phyloP scores from a whole-genome alignment of 495 filamentous ascomycete genomes.

The Hypoxylon fragiforme region DNA sequence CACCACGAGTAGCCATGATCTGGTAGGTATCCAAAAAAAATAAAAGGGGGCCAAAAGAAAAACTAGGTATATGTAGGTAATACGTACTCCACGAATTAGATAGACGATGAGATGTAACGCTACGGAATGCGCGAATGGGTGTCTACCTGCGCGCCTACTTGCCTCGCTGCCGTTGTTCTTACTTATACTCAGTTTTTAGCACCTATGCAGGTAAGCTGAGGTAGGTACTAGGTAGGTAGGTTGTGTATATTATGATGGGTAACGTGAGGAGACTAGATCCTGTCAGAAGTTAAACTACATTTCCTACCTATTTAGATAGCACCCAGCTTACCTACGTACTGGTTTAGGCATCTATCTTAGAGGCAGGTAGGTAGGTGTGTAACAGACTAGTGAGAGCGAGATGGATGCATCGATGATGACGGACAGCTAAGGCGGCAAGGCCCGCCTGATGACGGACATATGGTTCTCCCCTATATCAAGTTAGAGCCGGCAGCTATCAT shows the following conservation, averaged over 20 bases:
- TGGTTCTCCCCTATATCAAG: slow-evolving; percentile 8
- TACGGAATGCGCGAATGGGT: too few relatives aligned
- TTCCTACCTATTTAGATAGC: slow-evolving; percentile 4
- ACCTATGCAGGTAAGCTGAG: slow-evolving; percentile 16
- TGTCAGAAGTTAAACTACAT: slow-evolving; percentile 17
- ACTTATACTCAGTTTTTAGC: slow-evolving; percentile 2
- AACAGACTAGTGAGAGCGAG: neutral
- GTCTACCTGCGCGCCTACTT: too few relatives aligned
- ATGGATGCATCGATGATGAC: slow-evolving; percentile 1
- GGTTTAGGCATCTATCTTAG: too few relatives aligned
- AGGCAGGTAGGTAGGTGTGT: too few relatives aligned
- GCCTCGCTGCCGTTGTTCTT: slow-evolving; percentile 4
- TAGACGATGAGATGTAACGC: too few relatives aligned
- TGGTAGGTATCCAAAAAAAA: neutral
- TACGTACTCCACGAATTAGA: too few relatives aligned
- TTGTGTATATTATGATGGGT: too few relatives aligned
- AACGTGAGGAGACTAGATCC: neutral
- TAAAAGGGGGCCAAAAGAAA: neutral
- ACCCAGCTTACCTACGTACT: neutral
- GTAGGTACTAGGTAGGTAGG: too few relatives aligned
- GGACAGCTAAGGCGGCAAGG: slow-evolving; percentile 1
- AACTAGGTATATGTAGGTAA: too few relatives aligned
- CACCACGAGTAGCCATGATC: slow-evolving; percentile 13
- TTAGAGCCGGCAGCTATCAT: neutral
- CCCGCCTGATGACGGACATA: neutral